Conservation (phyloP, 345 rosid species). For the Kandelia obovata region DNA sequence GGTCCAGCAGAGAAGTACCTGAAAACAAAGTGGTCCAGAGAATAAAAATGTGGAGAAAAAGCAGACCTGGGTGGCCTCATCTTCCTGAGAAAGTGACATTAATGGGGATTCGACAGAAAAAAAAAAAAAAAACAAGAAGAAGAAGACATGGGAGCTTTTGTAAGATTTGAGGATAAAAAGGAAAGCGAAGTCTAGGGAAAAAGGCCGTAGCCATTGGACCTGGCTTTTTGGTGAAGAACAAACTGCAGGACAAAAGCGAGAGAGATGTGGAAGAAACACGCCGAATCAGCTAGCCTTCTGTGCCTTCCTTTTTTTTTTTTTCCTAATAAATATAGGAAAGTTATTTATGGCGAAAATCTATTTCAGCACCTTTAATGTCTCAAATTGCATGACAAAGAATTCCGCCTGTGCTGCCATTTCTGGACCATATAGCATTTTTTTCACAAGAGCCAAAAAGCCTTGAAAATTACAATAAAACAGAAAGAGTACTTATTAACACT, state of each 20-base stretch:
- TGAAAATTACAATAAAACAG: too few relatives aligned
- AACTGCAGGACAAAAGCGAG: not conserved
- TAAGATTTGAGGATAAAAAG: conserved; percentile 6
- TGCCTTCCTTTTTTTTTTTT: not conserved
- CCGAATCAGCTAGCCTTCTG: not conserved
- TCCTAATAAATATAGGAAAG: too few relatives aligned
- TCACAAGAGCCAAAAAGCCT: too few relatives aligned
- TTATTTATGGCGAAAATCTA: too few relatives aligned
- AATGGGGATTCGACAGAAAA: conserved; percentile 3
- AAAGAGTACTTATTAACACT: too few relatives aligned
- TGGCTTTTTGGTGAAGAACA: not conserved
- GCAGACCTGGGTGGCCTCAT: conserved; percentile 5
- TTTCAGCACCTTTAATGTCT: too few relatives aligned
- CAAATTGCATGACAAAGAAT: too few relatives aligned
- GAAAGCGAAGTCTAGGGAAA: conserved; percentile 1
- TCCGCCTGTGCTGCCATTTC: too few relatives aligned
- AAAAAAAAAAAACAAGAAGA: not conserved
- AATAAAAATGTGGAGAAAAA: not conserved
- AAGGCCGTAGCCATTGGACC: conserved; percentile 8
- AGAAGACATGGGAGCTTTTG: conserved; percentile 3
- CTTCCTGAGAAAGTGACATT: conserved; percentile 23
- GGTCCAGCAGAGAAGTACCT: conserved; percentile 27
- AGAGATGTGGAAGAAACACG: not conserved
- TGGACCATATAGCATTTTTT: too few relatives aligned
- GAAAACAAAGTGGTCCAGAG: not conserved